Base-by-base conservation (phyloP, 805 yeast genomes). In the Ogataea trehalophila region DNA sequence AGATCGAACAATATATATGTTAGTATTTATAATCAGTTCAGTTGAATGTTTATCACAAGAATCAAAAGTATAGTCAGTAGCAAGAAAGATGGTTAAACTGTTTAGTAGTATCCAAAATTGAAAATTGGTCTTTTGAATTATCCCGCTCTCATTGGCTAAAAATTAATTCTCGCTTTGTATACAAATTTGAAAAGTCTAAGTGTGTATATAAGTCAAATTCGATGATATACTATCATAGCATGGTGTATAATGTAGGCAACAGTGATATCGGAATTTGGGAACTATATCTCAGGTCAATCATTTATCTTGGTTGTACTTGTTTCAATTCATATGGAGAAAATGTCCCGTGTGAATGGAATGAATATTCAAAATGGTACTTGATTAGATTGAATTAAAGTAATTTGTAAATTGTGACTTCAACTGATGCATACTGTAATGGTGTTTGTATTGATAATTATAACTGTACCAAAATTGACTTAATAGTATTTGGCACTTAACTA, bases 71-170 rank as follows among this genome's bases (percentile, higher is more conserved):
- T 37, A 8, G 31, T 37, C n/a, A 37, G 8, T 37, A 26, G 16
- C 7, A 20, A 7, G 11, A 3, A 20, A 7, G 11, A 3, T 5
- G 14, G 16, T 34, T 13, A 17, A 7, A n/a, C 31, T 33, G 35
- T 20, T 8, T 29, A 6, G 35, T 6, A 17, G 9, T 14, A 31
- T 35, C 11, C 15, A 36, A 26, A 38, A 15, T 33, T 31, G 40
- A 35, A 37, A 35, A 39, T 14, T n/a, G 17, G 15, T 49, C 43
- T 49, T 43, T 39, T 37, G 41, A 43, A 38, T 49, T 47, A 47
- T 38, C 29, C 41, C 54, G 50, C 56, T 48, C 53, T 40, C 50
- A 47, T 44, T 47, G 50, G 50, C 36, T 37, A 23, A 35, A 39
- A 33, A 22, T 23, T 37, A 29, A 14, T 17, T 20, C 36, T 35